A percentile compares a stretch with the other conserved stretches of the same genome.
Evolutionary conservation across 768 basidiomycete species (phyloP).

Genomic region (Saitozyma podzolica): DNA sequence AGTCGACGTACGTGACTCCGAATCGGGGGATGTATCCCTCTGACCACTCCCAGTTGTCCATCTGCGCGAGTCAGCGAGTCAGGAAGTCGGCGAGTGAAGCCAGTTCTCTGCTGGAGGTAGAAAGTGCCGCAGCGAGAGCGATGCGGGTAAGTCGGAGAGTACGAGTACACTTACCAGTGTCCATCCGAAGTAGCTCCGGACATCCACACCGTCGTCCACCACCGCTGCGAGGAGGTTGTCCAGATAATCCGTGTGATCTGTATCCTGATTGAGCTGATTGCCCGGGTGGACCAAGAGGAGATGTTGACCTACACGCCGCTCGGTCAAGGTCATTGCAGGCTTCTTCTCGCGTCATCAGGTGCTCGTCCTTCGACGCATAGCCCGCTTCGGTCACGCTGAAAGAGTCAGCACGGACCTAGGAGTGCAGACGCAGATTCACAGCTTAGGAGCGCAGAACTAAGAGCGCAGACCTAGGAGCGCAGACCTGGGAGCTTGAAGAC

Average conservation of each 20-base stretch:
- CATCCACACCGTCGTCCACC: constrained; percentile 64
- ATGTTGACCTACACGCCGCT: not conserved
- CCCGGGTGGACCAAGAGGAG: not conserved
- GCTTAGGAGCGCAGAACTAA: no score
- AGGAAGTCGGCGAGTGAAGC: constrained; percentile 47
- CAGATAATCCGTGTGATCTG: constrained; percentile 7
- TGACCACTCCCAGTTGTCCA: constrained; percentile 45
- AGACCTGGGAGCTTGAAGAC: not conserved
- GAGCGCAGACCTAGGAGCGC: no score
- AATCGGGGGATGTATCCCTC: constrained; percentile 33
- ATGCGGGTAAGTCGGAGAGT: no score
- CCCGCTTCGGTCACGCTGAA: constrained; percentile 4
- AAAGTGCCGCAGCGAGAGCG: no score
- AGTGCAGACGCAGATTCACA: no score
- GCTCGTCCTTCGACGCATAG: constrained; percentile 5
- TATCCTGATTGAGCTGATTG: not conserved
- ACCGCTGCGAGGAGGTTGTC: constrained; percentile 60
- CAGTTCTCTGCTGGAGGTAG: no score
- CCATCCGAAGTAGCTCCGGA: constrained; percentile 58
- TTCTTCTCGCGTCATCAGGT: not conserved
- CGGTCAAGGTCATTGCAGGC: constrained; percentile 2
- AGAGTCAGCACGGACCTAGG: not conserved
- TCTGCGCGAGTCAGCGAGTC: constrained; percentile 52
- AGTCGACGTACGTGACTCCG: constrained; percentile 36
- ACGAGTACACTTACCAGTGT: not conserved